A percentile compares a stretch with the other conserved stretches of the same genome.
Evolutionary conservation across 2,329 filamentous ascomycete genomes (phyloP).

Genomic region (Fusarium udum): DNA sequence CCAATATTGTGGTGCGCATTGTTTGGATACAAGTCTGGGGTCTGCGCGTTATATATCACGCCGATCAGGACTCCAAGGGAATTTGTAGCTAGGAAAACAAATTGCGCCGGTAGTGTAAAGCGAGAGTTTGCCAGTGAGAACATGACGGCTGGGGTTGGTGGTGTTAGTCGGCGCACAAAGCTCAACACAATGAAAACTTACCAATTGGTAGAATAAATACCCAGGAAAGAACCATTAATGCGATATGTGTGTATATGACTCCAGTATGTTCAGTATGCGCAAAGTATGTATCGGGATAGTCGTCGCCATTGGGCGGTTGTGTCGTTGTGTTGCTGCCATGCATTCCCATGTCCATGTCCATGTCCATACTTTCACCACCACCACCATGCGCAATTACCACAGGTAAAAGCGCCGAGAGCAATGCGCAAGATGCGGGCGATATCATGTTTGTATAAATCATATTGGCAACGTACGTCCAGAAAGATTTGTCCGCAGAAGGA

Average conservation of each 20-base stretch:
- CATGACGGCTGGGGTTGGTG: conserved; percentile 73
- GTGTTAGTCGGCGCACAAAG: conserved; percentile 8
- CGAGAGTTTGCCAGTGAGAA: conserved; percentile 83
- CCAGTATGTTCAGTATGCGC: conserved; percentile 60
- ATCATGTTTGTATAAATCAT: conserved; percentile 4
- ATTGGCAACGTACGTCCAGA: not conserved
- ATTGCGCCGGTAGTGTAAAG: conserved; percentile 74
- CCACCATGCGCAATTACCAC: conserved; percentile 34
- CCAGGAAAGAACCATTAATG: conserved; percentile 77
- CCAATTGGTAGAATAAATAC: conserved; percentile 76
- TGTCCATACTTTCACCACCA: conserved; percentile 24
- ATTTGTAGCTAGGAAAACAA: conserved; percentile 72
- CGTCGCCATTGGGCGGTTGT: conserved; percentile 41
- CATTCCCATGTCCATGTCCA: conserved; percentile 1
- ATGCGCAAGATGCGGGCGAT: not conserved
- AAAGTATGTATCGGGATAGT: conserved; percentile 67
- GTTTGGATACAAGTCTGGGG: conserved; percentile 85
- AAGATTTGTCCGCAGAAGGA: not conserved
- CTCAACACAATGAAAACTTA: conserved; percentile 53
- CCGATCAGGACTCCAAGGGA: conserved; percentile 71
- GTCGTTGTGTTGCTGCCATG: conserved; percentile 16
- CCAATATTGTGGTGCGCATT: conserved; percentile 91
- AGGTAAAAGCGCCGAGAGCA: conserved; percentile 30
- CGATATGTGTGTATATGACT: conserved; percentile 75
- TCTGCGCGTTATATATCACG: conserved; percentile 79